phyloP scores from a whole-genome alignment of 768 basidiomycete genomes.

The Serendipita sp. region DNA sequence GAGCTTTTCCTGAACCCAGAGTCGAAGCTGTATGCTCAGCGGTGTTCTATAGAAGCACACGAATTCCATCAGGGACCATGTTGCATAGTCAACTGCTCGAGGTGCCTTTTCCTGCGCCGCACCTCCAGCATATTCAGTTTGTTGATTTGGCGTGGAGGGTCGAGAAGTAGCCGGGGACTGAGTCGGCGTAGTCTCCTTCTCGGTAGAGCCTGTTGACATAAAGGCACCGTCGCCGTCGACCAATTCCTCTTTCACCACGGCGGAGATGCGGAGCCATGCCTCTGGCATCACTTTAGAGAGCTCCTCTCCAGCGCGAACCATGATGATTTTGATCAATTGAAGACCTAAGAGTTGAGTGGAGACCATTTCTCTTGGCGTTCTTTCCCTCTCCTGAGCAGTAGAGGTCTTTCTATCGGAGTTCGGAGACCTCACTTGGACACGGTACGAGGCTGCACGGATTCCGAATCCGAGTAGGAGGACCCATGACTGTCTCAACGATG shows the following conservation, averaged over 20 bases:
- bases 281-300: constrained; percentile 37
- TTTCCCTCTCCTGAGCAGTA: neutral
- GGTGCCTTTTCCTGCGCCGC: constrained; percentile 20
- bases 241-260: constrained; percentile 34
- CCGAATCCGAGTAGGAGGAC: neutral
- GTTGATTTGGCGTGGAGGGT: constrained; percentile 12
- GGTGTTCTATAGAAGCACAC: constrained; percentile 46
- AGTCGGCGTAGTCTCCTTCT: constrained; percentile 27
- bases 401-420: neutral
- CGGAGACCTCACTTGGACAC: neutral
- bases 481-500: neutral
- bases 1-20: constrained; percentile 49
- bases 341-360: constrained; percentile 31
- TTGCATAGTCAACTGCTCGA: constrained; percentile 48
- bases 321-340: constrained; percentile 50
- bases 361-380: neutral
- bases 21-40: constrained; percentile 46
- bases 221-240: constrained; percentile 48
- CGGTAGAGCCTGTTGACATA: constrained; percentile 21
- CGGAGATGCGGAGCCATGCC: constrained; percentile 30
- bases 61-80: constrained; percentile 59
- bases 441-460: neutral
- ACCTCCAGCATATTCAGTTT: constrained; percentile 14
- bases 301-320: constrained; percentile 46
- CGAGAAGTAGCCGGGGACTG: constrained; percentile 20